Evolutionary conservation across 495 filamentous ascomycete genomes (phyloP).

Genomic region (Talaromyces liani): DNA sequence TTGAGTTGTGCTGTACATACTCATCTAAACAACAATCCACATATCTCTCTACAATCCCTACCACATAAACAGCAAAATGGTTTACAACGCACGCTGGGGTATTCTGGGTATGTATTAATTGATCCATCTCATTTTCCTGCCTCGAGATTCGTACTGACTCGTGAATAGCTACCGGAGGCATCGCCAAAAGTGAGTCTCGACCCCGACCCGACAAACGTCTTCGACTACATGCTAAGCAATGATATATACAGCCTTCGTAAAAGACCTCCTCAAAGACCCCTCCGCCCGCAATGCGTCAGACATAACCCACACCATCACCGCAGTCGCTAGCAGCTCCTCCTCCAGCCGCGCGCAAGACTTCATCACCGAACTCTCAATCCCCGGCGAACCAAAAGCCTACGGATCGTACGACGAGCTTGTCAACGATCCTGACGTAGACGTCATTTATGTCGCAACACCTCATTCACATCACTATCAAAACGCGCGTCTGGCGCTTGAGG

Average conservation of each 20-base stretch:
- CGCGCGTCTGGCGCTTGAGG: conserved; percentile 68
- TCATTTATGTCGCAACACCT: conserved; percentile 88
- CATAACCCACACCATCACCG: conserved; percentile 69
- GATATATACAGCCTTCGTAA: conserved; percentile 54
- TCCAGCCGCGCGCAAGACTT: conserved; percentile 61
- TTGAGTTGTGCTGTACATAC: neutral
- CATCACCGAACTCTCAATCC: conserved; percentile 57
- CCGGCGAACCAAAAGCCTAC: conserved; percentile 63
- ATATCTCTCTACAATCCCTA: neutral
- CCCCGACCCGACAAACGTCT: neutral
- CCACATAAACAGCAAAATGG: conserved; percentile 21
- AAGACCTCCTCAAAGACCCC: conserved; percentile 78
- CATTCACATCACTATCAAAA: conserved; percentile 97
- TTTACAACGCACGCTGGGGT: conserved; percentile 64
- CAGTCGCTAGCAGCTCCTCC: conserved; percentile 76
- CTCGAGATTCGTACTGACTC: neutral
- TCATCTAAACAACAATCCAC: neutral
- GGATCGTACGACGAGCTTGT: conserved; percentile 76
- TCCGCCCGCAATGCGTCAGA: conserved; percentile 61
- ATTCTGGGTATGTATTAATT: conserved; percentile 66
- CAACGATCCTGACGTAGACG: conserved; percentile 69
- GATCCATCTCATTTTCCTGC: neutral
- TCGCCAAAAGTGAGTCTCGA: conserved; percentile 55
- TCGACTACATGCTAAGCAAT: neutral
- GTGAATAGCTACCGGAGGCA: conserved; percentile 62